Conservation (phyloP, 164 flowering plant genomes). For the Warburgia ugandensis region DNA sequence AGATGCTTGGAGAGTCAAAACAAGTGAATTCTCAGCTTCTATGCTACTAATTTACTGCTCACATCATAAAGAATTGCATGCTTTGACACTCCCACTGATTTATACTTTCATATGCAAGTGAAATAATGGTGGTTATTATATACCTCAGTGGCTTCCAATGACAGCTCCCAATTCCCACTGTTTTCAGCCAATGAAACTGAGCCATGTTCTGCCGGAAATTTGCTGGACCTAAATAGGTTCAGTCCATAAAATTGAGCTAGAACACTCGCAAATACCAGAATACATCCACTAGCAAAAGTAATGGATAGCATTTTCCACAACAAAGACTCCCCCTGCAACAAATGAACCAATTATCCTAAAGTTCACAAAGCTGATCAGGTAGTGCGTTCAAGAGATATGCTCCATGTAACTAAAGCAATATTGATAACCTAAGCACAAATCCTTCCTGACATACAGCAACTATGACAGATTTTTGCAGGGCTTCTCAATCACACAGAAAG, state of each 20-base stretch:
- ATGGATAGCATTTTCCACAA: conserved; percentile 34
- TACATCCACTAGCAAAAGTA: conserved; percentile 45
- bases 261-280: conserved; percentile 38
- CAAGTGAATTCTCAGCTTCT: neutral
- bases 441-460: neutral
- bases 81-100: neutral
- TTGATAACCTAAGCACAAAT: neutral
- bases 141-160: conserved; percentile 48
- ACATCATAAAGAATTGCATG: neutral
- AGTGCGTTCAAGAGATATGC: neutral
- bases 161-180: conserved; percentile 17
- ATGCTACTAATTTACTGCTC: no score
- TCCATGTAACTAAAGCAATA: no score
- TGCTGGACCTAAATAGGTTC: conserved; percentile 20
- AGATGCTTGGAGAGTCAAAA: neutral
- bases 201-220: conserved; percentile 10
- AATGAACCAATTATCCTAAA: conserved; percentile 3
- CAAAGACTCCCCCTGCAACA: conserved; percentile 48
- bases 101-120: neutral
- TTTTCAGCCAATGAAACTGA: conserved; percentile 25
- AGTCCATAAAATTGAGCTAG: conserved; percentile 38
- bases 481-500: no score
- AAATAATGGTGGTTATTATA: neutral
- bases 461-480: no score
- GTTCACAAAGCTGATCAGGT: neutral